phyloP scores from a whole-genome alignment of 805 yeast genomes.

The Kodamaea restingae region DNA sequence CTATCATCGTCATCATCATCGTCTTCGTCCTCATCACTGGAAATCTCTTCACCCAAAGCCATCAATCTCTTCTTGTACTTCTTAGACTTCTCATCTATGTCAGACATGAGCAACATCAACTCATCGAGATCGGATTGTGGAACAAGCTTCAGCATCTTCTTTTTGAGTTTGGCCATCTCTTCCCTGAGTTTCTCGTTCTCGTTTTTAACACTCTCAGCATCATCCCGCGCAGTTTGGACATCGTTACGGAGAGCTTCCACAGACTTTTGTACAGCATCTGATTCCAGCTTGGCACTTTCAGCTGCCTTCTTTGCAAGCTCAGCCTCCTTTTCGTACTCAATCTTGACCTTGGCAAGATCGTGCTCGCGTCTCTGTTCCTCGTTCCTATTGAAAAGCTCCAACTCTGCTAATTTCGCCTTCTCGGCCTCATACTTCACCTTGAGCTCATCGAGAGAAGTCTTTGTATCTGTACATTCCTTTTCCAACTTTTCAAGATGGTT shows the following conservation, averaged over 20 bases:
- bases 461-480: background rate
- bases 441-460: background rate
- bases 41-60: conserved; percentile 53
- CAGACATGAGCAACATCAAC: conserved; percentile 69
- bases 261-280: background rate
- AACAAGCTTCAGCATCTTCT: conserved; percentile 25
- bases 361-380: background rate
- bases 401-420: background rate
- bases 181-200: conserved; percentile 2
- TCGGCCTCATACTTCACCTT: background rate
- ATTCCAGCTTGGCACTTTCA: background rate
- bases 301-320: background rate
- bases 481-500: background rate
- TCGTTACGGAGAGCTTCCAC: background rate
- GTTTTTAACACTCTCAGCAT: background rate
- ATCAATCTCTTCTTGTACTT: conserved; percentile 52
- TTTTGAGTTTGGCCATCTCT: conserved; percentile 10
- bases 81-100: conserved; percentile 64
- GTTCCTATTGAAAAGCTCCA: background rate
- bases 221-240: conserved; percentile 1
- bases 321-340: background rate
- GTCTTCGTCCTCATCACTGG: conserved; percentile 69
- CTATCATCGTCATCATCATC: conserved; percentile 60
- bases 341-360: background rate
- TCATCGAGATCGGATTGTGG: conserved; percentile 64